Base-by-base conservation (phyloP, 306 rosid species). In the Lathyrus tuberosus region DNA sequence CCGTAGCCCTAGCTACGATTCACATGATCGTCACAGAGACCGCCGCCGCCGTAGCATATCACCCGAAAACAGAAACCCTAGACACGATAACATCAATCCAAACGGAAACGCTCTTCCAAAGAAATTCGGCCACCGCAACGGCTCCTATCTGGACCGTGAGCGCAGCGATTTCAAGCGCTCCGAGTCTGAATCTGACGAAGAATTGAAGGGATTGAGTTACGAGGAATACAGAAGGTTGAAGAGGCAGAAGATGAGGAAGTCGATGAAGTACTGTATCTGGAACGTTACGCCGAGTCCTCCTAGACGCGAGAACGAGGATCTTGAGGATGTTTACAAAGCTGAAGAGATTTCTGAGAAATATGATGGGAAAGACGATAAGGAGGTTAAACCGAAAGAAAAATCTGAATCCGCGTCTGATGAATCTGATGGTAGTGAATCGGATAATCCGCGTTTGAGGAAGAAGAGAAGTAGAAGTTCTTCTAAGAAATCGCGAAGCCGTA, bases 271-370 rank as follows among this genome's bases (percentile, higher is more conserved):
- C 22, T 94, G 99, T 66, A 88, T 94, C 38, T 94, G 95, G 97
- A 86, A 82, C 51, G 84, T 69, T 26, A 87, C 96, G 60, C 97
- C 99, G 1, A 91, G 99, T 65, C 97, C 97, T 43, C 91, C 95
- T 0, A 87, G 99, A 78, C 28, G 70, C 17, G 92, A 79, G 13
- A 67, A 77, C 26, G 92, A 89, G 3, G 88, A 80, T 2, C 65
- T 60, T 13, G 97, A 84, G 74, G 87, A 72, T 46, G 33, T 33
- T 58, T 9, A 63, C 5, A 87, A 77, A 51, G 75, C 71, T 2
- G 92, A 81, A 13, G 96, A 79, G 31, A 72, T 86, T 77, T 66
- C 65, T 12, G 88, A 73, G n/a, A 73, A 70, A 56, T 46, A 26
- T 12, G 76, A 17, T 1, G 80, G 9, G 3, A 71, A 73, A 20